phyloP scores from a whole-genome alignment of 768 basidiomycete genomes.

The Butyriboletus loyo region DNA sequence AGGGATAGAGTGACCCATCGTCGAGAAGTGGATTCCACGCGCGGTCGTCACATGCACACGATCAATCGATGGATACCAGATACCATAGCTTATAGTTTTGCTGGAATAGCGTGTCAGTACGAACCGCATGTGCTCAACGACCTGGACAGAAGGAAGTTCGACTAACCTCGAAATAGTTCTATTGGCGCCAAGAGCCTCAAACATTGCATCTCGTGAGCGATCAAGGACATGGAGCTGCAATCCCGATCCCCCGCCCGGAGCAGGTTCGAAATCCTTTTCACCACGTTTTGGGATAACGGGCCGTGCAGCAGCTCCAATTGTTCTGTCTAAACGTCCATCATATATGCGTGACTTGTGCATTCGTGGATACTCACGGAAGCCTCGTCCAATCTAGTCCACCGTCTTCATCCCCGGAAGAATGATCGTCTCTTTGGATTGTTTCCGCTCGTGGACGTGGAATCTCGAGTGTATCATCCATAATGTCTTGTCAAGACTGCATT shows the following conservation, averaged over 20 bases:
- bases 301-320: constrained; percentile 34
- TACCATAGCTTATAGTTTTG: constrained; percentile 74
- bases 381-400: constrained; percentile 81
- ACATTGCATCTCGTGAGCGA: constrained; percentile 80
- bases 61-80: constrained; percentile 69
- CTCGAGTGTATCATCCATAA: constrained; percentile 66
- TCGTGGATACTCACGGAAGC: constrained; percentile 46
- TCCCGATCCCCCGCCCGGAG: constrained; percentile 56
- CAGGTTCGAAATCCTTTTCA: constrained; percentile 96
- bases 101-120: constrained; percentile 33
- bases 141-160: not conserved
- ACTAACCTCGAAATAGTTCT: constrained; percentile 74
- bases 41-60: constrained; percentile 67
- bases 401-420: constrained; percentile 72
- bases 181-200: constrained; percentile 70
- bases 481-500: not conserved
- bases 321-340: constrained; percentile 12
- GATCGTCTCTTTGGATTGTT: constrained; percentile 32
- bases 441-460: constrained; percentile 26
- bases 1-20: constrained; percentile 78
- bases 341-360: constrained; percentile 5
- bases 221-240: constrained; percentile 82
- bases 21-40: constrained; percentile 80
- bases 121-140: not conserved
- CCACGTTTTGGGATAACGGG: constrained; percentile 92